A percentile compares a stretch with the other conserved stretches of the same genome.
Conservation (phyloP, 2,329 filamentous ascomycete species). For the Berkeleyomyces basicola region DNA sequence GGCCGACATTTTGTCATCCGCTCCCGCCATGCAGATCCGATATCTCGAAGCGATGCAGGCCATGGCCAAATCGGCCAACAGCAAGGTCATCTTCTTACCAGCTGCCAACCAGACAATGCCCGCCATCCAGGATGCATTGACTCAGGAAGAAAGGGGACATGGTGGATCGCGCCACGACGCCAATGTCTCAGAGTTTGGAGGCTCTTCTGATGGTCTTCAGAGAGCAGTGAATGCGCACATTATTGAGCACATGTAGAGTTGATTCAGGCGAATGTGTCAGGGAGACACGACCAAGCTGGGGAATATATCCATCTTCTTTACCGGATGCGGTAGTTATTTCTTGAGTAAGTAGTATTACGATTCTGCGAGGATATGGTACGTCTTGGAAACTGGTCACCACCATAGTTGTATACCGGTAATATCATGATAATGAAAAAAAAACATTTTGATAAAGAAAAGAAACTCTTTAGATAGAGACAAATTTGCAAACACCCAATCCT, state of each 20-base stretch:
- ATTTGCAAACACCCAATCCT: constrained; percentile 8
- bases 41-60: constrained; percentile 98
- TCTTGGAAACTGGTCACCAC: not conserved
- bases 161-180: constrained; percentile 26
- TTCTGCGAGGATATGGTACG: not conserved
- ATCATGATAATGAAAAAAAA: constrained; percentile 13
- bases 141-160: constrained; percentile 18
- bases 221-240: constrained; percentile 66
- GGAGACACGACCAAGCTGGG: not conserved
- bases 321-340: not conserved
- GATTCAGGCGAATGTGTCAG: not conserved
- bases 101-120: constrained; percentile 37
- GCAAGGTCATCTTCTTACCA: constrained; percentile 74
- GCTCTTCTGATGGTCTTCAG: constrained; percentile 48
- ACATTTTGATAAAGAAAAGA: not conserved
- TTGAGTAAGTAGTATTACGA: not conserved
- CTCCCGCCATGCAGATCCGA: constrained; percentile 94
- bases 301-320: no score
- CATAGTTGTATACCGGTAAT: not conserved
- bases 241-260: constrained; percentile 64
- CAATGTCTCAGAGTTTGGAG: constrained; percentile 34
- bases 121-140: constrained; percentile 27
- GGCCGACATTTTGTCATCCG: constrained; percentile 79
- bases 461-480: constrained; percentile 8
- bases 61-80: constrained; percentile 89